phyloP scores from a whole-genome alignment of 306 rosid species.

The Boehmeria nivea region DNA sequence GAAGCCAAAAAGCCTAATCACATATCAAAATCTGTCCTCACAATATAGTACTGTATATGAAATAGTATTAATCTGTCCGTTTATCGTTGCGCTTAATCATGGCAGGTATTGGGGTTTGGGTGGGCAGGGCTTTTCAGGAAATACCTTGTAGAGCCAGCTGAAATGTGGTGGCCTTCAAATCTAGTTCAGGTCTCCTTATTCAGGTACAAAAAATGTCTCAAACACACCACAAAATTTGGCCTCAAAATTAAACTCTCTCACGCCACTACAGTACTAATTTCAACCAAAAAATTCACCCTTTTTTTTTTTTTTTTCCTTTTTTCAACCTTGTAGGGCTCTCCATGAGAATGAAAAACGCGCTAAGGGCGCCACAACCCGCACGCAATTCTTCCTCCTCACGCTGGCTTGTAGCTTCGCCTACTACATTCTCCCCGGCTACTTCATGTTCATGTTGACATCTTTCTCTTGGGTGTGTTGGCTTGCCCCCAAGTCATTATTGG shows the following conservation, averaged over 20 bases:
- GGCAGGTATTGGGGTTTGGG: conserved; percentile 57
- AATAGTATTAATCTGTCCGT: no score
- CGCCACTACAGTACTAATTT: no score
- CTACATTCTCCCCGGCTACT: conserved; percentile 62
- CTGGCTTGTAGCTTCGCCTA: conserved; percentile 49
- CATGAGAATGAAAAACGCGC: conserved; percentile 58
- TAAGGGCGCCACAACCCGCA: conserved; percentile 44
- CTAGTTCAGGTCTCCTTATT: conserved; percentile 74
- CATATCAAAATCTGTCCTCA: no score
- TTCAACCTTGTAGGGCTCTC: conserved; percentile 47
- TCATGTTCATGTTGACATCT: conserved; percentile 45
- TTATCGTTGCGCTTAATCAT: not conserved
- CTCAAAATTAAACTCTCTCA: not conserved
- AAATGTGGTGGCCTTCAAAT: conserved; percentile 88
- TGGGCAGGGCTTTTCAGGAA: conserved; percentile 77
- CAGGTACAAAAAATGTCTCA: conserved; percentile 38
- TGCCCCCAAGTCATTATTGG: conserved; percentile 47
- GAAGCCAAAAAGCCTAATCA: no score
- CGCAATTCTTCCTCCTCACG: conserved; percentile 55
- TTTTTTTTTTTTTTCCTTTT: not conserved
- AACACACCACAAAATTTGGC: no score
- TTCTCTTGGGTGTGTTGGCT: conserved; percentile 81
- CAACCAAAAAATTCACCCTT: not conserved
- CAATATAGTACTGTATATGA: no score
- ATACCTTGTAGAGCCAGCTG: conserved; percentile 66